Conservation (phyloP, 2,329 filamentous ascomycete species). For the Ophiobolus disseminans region DNA sequence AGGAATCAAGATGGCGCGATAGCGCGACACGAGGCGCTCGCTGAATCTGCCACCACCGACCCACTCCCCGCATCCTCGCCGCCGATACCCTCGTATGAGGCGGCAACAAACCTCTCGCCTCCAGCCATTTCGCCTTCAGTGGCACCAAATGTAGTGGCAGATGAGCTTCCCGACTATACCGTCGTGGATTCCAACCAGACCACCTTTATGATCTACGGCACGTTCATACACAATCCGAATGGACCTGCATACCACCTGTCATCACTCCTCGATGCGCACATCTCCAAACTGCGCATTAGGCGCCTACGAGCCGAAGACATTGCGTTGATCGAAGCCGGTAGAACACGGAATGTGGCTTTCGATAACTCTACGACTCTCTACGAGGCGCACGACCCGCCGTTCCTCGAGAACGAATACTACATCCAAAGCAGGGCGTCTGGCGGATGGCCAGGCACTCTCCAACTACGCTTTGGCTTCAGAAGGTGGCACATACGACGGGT, state of each 20-base stretch:
- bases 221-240: constrained; percentile 33
- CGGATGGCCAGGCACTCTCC: constrained; percentile 26
- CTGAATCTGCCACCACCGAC: background rate
- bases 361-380: constrained; percentile 25
- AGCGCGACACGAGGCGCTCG: background rate
- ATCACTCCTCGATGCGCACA: constrained; percentile 29
- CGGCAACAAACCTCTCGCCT: constrained; percentile 13
- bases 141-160: background rate
- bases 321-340: constrained; percentile 16
- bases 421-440: constrained; percentile 20
- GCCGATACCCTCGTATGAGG: constrained; percentile 28
- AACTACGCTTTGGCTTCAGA: constrained; percentile 23
- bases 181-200: constrained; percentile 30
- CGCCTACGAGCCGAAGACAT: constrained; percentile 28
- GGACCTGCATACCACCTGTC: constrained; percentile 38
- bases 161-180: constrained; percentile 27
- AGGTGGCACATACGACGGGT: constrained; percentile 30
- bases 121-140: background rate
- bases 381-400: constrained; percentile 34
- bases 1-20: constrained; percentile 1
- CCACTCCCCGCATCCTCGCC: background rate
- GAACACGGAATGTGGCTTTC: constrained; percentile 24
- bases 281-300: constrained; percentile 28
- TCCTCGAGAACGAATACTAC: constrained; percentile 29
- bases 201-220: constrained; percentile 31